A percentile compares a stretch with the other conserved stretches of the same genome.
Conservation (phyloP, 768 basidiomycete genomes). For the Ephemerocybe angulata region DNA sequence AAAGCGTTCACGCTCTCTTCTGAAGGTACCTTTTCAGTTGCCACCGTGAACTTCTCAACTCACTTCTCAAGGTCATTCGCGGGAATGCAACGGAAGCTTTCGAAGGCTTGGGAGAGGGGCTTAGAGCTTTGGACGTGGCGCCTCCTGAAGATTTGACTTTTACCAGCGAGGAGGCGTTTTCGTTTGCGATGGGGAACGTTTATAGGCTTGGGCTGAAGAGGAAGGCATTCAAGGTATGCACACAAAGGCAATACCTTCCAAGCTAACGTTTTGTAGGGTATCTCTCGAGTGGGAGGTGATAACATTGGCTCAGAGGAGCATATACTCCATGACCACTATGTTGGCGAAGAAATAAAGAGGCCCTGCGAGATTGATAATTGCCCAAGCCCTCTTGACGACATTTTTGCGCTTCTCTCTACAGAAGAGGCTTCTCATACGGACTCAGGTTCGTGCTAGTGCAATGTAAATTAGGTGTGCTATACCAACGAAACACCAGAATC, state of each 20-base stretch:
- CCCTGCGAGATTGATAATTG: not conserved
- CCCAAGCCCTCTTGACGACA: not conserved
- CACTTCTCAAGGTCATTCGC: not conserved
- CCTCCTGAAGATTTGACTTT: too few relatives aligned
- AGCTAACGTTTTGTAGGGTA: slow-evolving; percentile 9
- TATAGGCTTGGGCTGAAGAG: slow-evolving; percentile 40
- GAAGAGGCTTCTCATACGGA: not conserved
- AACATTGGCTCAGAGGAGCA: not conserved
- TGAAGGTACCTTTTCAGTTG: slow-evolving; percentile 40
- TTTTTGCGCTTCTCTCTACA: not conserved
- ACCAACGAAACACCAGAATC: too few relatives aligned
- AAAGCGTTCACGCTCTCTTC: slow-evolving; percentile 36
- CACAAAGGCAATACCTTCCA: not conserved
- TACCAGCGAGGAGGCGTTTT: slow-evolving; percentile 31
- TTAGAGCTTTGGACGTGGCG: too few relatives aligned
- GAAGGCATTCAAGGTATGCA: slow-evolving; percentile 44
- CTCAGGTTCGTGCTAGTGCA: too few relatives aligned
- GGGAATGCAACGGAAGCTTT: too few relatives aligned
- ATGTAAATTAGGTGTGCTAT: too few relatives aligned
- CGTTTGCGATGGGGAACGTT: slow-evolving; percentile 39
- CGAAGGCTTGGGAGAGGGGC: too few relatives aligned
- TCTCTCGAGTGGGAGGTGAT: not conserved
- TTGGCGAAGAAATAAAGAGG: too few relatives aligned
- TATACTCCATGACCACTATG: not conserved
- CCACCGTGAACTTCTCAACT: not conserved